A percentile compares a stretch with the other conserved stretches of the same genome.
phyloP scores from a whole-genome alignment of 1,139 yeast genomes.

The Magnusiomyces magnusii region DNA sequence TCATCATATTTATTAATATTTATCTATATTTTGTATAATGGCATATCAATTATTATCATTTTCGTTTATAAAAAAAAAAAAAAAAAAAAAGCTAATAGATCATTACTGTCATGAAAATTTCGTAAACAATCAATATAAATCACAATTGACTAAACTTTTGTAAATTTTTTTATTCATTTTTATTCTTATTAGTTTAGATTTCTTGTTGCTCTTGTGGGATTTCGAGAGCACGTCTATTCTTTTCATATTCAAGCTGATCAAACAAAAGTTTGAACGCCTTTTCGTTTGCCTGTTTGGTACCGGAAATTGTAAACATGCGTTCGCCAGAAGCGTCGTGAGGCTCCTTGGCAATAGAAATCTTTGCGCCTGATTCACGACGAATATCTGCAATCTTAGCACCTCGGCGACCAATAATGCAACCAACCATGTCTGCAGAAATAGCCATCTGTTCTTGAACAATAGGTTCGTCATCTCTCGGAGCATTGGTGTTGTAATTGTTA shows the following conservation, averaged over 20 bases:
- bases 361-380: slow-evolving; percentile 71
- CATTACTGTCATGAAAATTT: not conserved
- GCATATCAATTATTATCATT: not conserved
- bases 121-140: not conserved
- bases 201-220: not conserved
- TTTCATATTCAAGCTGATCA: slow-evolving; percentile 72
- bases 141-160: too few relatives aligned
- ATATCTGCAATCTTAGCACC: slow-evolving; percentile 86
- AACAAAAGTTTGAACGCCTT: slow-evolving; percentile 61
- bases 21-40: not conserved
- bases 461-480: slow-evolving; percentile 7
- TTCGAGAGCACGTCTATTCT: slow-evolving; percentile 46
- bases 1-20: too few relatives aligned
- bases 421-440: slow-evolving; percentile 80
- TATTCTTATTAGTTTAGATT: too few relatives aligned
- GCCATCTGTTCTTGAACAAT: slow-evolving; percentile 39
- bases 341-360: slow-evolving; percentile 69
- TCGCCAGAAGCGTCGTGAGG: slow-evolving; percentile 53
- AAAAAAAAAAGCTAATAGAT: too few relatives aligned
- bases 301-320: slow-evolving; percentile 66
- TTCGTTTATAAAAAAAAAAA: too few relatives aligned
- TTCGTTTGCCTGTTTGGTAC: slow-evolving; percentile 56
- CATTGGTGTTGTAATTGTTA: slow-evolving; percentile 2
- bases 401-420: slow-evolving; percentile 82
- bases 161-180: too few relatives aligned